phyloP scores from a whole-genome alignment of 331 rosid species.

The Rosa hybrid region DNA sequence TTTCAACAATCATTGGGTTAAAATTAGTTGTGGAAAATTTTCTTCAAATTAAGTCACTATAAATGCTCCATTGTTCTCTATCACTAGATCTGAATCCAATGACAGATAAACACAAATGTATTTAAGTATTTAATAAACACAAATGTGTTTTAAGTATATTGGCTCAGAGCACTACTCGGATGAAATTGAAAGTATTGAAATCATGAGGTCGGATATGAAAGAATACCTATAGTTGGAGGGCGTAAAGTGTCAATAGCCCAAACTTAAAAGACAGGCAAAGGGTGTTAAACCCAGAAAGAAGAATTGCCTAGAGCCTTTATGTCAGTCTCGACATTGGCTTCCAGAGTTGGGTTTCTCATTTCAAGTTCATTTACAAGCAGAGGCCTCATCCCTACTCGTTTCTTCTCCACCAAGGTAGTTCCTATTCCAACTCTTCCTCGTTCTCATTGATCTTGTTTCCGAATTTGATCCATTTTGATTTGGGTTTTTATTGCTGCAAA shows the following conservation, averaged over 20 bases:
- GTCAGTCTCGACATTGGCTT: slow-evolving; percentile 5
- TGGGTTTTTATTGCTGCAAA: background rate
- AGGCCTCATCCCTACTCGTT: slow-evolving; percentile 19
- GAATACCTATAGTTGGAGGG: background rate
- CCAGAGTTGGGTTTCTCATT: slow-evolving; percentile 23
- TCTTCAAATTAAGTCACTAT: no score
- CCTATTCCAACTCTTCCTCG: background rate
- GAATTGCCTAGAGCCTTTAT: background rate
- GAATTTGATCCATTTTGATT: background rate
- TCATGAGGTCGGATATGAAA: background rate
- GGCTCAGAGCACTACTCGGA: background rate
- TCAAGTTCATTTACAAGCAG: slow-evolving; percentile 15
- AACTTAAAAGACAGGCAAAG: no score
- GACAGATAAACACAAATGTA: no score
- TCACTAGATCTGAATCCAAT: no score
- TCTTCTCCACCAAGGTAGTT: slow-evolving; percentile 32
- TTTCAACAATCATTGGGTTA: no score
- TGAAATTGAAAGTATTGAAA: background rate
- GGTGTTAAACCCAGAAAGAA: background rate
- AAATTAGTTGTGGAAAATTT: no score
- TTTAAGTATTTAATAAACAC: no score
- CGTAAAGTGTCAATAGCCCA: background rate
- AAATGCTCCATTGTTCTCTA: no score
- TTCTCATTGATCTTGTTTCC: background rate
- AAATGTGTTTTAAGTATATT: no score